Conservation (phyloP, 176 grass and related monocot genomes). For the Eleusine coracana region DNA sequence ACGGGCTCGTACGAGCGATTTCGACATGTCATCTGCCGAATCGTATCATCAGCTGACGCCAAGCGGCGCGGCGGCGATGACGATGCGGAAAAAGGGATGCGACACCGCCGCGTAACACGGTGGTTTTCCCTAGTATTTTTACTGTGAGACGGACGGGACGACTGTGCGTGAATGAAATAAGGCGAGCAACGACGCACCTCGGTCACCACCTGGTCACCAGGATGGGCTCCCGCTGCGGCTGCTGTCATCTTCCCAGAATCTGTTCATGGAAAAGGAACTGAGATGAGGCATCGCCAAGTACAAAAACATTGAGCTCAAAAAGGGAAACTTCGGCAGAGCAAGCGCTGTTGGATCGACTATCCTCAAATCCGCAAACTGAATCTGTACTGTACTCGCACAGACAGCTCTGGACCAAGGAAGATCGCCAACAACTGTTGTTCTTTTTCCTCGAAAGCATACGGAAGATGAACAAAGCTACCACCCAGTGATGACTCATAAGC, state of each 20-base stretch:
- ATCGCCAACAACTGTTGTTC: not conserved
- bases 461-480: not conserved
- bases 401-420: not conserved
- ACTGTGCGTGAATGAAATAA: not conserved
- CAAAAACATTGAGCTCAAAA: not conserved
- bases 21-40: slow-evolving; percentile 2
- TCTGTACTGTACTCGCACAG: not conserved
- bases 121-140: not conserved
- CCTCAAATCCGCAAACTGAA: slow-evolving; percentile 10
- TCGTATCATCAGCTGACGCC: not conserved
- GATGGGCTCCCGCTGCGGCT: not conserved
- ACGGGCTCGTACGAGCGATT: not conserved
- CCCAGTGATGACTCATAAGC: no score
- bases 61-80: not conserved
- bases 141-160: no score
- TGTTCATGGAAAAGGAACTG: slow-evolving; percentile 26
- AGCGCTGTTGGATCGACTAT: not conserved
- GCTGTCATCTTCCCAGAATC: slow-evolving; percentile 17
- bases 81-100: not conserved
- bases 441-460: not conserved
- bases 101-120: not conserved
- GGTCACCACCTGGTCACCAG: not conserved
- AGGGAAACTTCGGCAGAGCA: not conserved
- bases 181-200: not conserved
- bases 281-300: not conserved